These are phyloP conservation scores for Baorangia bicolor DNA, from an alignment of 768 basidiomycete species.

Conservation along the genomic window DNA sequence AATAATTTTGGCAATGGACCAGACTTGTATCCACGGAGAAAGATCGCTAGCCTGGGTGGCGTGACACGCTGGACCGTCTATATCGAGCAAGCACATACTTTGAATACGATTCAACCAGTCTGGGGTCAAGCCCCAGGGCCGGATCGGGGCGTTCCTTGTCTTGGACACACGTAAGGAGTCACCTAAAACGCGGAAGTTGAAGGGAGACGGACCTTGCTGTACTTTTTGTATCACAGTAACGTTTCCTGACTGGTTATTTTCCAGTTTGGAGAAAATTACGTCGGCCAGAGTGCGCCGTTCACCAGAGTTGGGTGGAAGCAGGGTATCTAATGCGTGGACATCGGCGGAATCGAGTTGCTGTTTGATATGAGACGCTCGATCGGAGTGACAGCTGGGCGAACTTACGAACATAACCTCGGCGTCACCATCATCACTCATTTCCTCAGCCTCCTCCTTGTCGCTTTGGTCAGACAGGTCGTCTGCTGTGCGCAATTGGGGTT, in stretches of 20 bases:
- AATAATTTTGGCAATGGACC: slow-evolving; percentile 95
- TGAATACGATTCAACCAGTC: slow-evolving; percentile 88
- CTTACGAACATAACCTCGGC: slow-evolving; percentile 65
- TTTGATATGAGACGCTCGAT: slow-evolving; percentile 3
- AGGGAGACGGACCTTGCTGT: slow-evolving; percentile 46
- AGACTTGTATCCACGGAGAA: slow-evolving; percentile 87
- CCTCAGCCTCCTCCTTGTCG: slow-evolving; percentile 36
- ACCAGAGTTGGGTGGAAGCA: slow-evolving; percentile 71
- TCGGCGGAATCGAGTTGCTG: slow-evolving; percentile 92
- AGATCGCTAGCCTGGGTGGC: slow-evolving; percentile 68
- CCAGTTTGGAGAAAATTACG: slow-evolving; percentile 93
- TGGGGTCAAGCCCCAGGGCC: slow-evolving; percentile 84
- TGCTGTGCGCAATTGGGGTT: slow-evolving; percentile 27
- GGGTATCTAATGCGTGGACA: slow-evolving; percentile 77
- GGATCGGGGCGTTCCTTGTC: slow-evolving; percentile 68
- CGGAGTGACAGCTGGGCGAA: slow-evolving; percentile 5
- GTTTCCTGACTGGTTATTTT: slow-evolving; percentile 56
- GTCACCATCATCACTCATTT: slow-evolving; percentile 31
- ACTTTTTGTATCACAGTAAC: slow-evolving; percentile 59
- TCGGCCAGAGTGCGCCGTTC: slow-evolving; percentile 90
- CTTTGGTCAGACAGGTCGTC: slow-evolving; percentile 61
- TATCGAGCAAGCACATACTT: slow-evolving; percentile 61
- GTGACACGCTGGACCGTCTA: slow-evolving; percentile 2
- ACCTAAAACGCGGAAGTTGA: background rate
- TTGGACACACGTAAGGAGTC: slow-evolving; percentile 22